phyloP scores from a whole-genome alignment of 441 rosid species.

The Populus trichocarpa region DNA sequence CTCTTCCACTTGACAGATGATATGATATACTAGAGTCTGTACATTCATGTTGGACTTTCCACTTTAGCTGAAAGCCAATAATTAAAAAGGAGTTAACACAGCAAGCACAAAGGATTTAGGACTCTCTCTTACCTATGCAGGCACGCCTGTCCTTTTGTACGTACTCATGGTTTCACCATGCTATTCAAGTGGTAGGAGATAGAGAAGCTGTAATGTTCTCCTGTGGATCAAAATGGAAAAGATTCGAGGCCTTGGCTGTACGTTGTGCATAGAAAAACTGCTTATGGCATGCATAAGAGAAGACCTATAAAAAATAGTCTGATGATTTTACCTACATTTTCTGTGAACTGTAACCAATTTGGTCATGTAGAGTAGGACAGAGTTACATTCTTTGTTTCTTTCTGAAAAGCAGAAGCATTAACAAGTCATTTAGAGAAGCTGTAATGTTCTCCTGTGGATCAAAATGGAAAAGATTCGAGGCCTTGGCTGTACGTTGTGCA shows the following conservation, averaged over 20 bases:
- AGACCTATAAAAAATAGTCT: background rate
- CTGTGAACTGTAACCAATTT: too few relatives aligned
- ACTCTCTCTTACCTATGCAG: background rate
- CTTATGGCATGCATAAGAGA: background rate
- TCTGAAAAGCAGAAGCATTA: too few relatives aligned
- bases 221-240: background rate
- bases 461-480: too few relatives aligned
- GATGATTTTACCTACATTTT: background rate
- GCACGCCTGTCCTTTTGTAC: background rate
- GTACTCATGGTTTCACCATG: background rate
- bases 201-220: background rate
- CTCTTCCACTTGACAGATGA: slow-evolving; percentile 1
- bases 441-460: too few relatives aligned
- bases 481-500: too few relatives aligned
- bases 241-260: background rate
- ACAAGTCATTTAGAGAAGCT: too few relatives aligned
- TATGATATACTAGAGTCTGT: slow-evolving; percentile 4
- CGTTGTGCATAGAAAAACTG: background rate
- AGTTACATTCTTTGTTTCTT: too few relatives aligned
- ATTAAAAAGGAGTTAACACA: background rate
- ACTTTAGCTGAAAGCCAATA: slow-evolving; percentile 25
- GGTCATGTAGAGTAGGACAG: too few relatives aligned
- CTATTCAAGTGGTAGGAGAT: background rate
- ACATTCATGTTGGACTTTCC: slow-evolving; percentile 24
- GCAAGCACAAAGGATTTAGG: too few relatives aligned